phyloP scores from a whole-genome alignment of 768 basidiomycete species.

The Rhodotorula kratochvilovae region DNA sequence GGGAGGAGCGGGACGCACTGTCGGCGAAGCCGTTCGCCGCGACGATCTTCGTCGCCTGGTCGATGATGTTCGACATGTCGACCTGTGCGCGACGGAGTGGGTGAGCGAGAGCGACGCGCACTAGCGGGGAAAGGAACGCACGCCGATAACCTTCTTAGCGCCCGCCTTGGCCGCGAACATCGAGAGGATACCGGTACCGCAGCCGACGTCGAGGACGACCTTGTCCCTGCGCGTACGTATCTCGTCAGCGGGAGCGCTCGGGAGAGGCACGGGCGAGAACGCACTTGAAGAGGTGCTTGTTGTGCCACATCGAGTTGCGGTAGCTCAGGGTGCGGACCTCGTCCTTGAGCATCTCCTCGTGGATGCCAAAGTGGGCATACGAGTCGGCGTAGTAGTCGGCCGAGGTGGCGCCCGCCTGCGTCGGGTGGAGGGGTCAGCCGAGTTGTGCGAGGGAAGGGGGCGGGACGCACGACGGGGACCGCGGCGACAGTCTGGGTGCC shows the following conservation, averaged over 20 bases:
- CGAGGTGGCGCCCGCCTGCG: slow-evolving; percentile 31
- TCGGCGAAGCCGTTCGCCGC: slow-evolving; percentile 94
- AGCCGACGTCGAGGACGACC: slow-evolving; percentile 94
- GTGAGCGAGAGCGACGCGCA: background rate
- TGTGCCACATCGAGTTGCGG: slow-evolving; percentile 88
- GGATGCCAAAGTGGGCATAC: slow-evolving; percentile 42
- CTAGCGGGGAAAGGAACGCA: background rate
- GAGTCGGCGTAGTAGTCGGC: slow-evolving; percentile 41
- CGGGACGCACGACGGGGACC: background rate
- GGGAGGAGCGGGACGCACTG: slow-evolving; percentile 56
- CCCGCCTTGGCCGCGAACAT: slow-evolving; percentile 46
- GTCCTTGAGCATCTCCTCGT: slow-evolving; percentile 97
- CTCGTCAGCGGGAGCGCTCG: too few relatives aligned
- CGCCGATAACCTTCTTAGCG: slow-evolving; percentile 45
- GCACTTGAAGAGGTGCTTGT: slow-evolving; percentile 85
- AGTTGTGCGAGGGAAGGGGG: rapidly evolving
- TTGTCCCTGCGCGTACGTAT: slow-evolving; percentile 52
- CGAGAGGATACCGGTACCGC: slow-evolving; percentile 86
- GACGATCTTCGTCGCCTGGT: slow-evolving; percentile 95
- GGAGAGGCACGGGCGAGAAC: slow-evolving; percentile 32
- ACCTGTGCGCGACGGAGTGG: slow-evolving; percentile 46
- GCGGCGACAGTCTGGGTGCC: background rate
- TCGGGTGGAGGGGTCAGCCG: background rate
- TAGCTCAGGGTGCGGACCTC: slow-evolving; percentile 90
- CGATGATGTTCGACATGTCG: slow-evolving; percentile 99